phyloP scores from a whole-genome alignment of 768 basidiomycete species.

The Lactarius tabidus region DNA sequence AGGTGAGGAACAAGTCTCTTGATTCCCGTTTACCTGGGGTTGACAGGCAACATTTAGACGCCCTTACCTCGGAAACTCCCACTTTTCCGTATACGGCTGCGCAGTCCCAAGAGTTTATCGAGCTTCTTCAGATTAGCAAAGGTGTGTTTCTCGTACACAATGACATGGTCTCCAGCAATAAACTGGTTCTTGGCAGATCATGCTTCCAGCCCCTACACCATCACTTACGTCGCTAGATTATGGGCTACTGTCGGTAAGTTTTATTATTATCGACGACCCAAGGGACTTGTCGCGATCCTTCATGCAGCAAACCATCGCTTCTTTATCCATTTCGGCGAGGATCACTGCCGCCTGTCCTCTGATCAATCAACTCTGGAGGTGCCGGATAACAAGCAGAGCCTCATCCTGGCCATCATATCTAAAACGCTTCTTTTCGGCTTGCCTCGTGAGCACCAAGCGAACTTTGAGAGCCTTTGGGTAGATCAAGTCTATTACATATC shows the following conservation, averaged over 20 bases:
- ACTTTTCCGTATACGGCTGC: neutral
- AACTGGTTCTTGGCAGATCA: no score
- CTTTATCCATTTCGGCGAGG: neutral
- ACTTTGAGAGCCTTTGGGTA: conserved; percentile 1
- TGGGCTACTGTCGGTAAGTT: neutral
- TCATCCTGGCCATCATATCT: no score
- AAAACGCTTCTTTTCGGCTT: neutral
- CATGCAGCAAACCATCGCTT: neutral
- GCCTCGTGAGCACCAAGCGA: neutral
- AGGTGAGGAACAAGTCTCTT: no score
- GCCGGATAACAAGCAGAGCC: neutral
- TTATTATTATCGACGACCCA: neutral
- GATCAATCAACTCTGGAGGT: neutral
- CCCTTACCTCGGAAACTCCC: neutral
- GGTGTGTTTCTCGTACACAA: neutral
- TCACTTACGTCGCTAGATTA: neutral
- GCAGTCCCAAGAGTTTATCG: neutral
- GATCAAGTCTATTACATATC: neutral
- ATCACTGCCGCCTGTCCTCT: neutral
- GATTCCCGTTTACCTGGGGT: no score
- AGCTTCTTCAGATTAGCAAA: neutral
- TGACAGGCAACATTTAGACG: neutral
- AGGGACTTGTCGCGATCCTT: neutral
- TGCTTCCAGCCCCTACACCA: neutral
- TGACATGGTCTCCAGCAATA: no score